phyloP scores from a whole-genome alignment of 331 rosid species.

The Rhamnella rubrinervis region DNA sequence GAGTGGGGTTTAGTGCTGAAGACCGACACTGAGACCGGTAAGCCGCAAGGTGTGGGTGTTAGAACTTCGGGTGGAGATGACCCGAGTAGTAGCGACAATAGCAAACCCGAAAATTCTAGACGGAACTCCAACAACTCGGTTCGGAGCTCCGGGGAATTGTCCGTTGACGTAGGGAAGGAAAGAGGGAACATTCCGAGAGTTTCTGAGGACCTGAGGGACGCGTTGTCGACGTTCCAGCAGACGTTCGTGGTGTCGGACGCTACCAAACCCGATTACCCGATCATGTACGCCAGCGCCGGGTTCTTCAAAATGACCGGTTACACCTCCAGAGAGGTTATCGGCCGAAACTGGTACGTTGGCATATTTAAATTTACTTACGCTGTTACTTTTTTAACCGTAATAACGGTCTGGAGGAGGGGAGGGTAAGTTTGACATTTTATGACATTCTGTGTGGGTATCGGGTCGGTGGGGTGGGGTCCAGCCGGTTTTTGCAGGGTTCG shows the following conservation, averaged over 20 bases:
- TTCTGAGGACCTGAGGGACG: constrained; percentile 77
- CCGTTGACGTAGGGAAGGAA: constrained; percentile 50
- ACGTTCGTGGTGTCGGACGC: constrained; percentile 95
- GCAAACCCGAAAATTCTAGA: constrained; percentile 36
- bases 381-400: constrained; percentile 19
- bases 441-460: neutral
- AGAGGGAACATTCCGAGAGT: constrained; percentile 59
- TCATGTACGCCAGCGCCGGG: constrained; percentile 90
- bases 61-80: constrained; percentile 76
- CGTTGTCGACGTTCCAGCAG: constrained; percentile 83
- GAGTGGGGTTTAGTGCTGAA: constrained; percentile 91
- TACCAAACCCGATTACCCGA: constrained; percentile 88
- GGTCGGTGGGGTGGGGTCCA: constrained; percentile 29
- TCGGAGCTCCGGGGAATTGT: constrained; percentile 68
- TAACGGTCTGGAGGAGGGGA: constrained; percentile 12
- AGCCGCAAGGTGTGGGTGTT: constrained; percentile 68
- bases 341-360: constrained; percentile 71
- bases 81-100: neutral
- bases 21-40: constrained; percentile 80
- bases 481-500: constrained; percentile 94
- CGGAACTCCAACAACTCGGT: constrained; percentile 63
- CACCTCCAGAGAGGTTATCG: constrained; percentile 79
- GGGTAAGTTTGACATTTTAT: constrained; percentile 14
- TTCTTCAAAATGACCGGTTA: constrained; percentile 97
- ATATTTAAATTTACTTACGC: neutral